These are phyloP conservation scores for Kwoniella sp. DNA, from an alignment of 768 basidiomycete genomes.

Conservation along the genomic window DNA sequence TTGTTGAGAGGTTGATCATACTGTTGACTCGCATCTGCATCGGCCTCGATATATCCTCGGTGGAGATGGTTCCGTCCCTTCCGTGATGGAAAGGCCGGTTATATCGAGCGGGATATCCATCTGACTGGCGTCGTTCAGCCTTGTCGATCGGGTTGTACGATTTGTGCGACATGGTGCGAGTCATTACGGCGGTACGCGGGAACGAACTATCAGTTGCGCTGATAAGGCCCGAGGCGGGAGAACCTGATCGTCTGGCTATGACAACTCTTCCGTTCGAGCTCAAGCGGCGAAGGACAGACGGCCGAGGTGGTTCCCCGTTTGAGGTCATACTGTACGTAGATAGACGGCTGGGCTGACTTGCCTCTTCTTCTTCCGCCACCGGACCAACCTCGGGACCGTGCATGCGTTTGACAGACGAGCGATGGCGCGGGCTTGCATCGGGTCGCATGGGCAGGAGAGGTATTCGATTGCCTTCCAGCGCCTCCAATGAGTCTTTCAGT, in stretches of 20 bases:
- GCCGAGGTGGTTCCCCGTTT: slow-evolving; percentile 6
- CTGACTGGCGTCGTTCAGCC: slow-evolving; percentile 30
- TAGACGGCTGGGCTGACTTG: neutral
- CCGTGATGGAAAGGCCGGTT: slow-evolving; percentile 6
- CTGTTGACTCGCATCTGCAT: slow-evolving; percentile 13
- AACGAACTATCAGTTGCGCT: slow-evolving; percentile 13
- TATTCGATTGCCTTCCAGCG: slow-evolving; percentile 27
- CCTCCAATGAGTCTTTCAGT: slow-evolving; percentile 27
- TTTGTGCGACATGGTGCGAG: slow-evolving; percentile 1
- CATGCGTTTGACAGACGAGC: neutral
- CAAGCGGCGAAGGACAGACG: slow-evolving; percentile 11
- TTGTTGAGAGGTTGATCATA: slow-evolving; percentile 20
- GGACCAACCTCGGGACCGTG: slow-evolving; percentile 11
- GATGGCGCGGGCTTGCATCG: slow-evolving; percentile 10
- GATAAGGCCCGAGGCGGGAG: slow-evolving; percentile 15
- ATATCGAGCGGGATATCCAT: slow-evolving; percentile 11
- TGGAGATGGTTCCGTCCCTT: slow-evolving; percentile 3
- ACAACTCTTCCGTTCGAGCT: slow-evolving; percentile 35
- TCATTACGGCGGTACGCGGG: slow-evolving; percentile 12
- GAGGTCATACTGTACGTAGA: neutral
- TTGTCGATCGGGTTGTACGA: slow-evolving; percentile 2
- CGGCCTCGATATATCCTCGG: slow-evolving; percentile 10
- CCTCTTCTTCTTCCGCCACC: slow-evolving; percentile 24
- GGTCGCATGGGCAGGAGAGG: neutral
- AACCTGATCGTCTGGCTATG: slow-evolving; percentile 30